These are phyloP conservation scores for Peronospora farinosa DNA, from an alignment of 352 stramenopile genomes.

Conservation along the genomic window DNA sequence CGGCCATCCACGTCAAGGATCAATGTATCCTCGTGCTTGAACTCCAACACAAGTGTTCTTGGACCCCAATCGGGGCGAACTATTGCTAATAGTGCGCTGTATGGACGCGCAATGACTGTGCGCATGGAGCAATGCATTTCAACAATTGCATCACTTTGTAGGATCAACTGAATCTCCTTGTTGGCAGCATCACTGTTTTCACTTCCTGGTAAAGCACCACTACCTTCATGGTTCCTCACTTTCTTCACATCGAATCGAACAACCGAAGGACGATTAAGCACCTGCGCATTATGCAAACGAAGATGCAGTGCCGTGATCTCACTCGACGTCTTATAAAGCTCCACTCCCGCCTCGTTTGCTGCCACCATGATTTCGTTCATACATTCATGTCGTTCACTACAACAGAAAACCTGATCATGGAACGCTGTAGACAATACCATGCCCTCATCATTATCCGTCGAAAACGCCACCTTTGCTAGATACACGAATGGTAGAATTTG, in stretches of 20 bases:
- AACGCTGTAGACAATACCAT: constrained; percentile 58
- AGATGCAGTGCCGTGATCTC: constrained; percentile 46
- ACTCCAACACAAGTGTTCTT: constrained; percentile 57
- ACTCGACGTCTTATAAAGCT: constrained; percentile 33
- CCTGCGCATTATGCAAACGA: constrained; percentile 48
- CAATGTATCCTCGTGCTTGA: constrained; percentile 51
- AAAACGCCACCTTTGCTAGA: constrained; percentile 42
- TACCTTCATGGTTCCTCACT: constrained; percentile 10
- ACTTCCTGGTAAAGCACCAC: constrained; percentile 13
- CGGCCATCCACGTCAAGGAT: constrained; percentile 46
- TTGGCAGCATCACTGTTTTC: constrained; percentile 28
- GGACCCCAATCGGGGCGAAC: constrained; percentile 50
- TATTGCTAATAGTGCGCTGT: constrained; percentile 42
- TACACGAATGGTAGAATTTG: constrained; percentile 49
- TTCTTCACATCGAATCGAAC: constrained; percentile 69
- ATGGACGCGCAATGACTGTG: constrained; percentile 52
- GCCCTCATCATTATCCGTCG: constrained; percentile 39
- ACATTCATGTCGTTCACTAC: constrained; percentile 49
- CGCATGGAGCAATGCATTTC: constrained; percentile 60
- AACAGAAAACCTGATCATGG: constrained; percentile 66
- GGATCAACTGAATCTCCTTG: constrained; percentile 58
- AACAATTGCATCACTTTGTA: constrained; percentile 51
- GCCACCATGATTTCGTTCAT: constrained; percentile 49
- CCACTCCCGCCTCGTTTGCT: constrained; percentile 37
- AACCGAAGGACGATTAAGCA: constrained; percentile 48